Evolutionary conservation across 176 grass and related monocot genomes (phyloP).

Genomic region (Stipa capillata): DNA sequence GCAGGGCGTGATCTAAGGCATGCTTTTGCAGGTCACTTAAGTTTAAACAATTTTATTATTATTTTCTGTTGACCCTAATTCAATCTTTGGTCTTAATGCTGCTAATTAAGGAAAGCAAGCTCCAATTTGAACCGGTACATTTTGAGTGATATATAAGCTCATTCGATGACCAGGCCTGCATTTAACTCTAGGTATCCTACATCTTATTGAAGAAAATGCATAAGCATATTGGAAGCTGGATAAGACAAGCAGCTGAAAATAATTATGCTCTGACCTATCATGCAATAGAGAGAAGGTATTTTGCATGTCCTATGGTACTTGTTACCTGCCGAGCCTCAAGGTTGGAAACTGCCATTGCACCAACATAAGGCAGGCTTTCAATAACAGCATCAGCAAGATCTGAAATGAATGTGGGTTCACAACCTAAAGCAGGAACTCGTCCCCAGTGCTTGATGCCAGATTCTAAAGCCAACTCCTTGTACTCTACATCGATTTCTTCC

Average conservation of each 20-base stretch:
- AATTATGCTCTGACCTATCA: background rate
- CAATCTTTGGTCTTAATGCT: background rate
- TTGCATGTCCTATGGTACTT: constrained; percentile 5
- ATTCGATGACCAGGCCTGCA: background rate
- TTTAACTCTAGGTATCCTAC: background rate
- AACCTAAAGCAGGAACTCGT: constrained; percentile 73
- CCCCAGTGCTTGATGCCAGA: constrained; percentile 94
- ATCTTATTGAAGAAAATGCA: background rate
- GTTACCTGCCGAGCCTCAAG: constrained; percentile 98
- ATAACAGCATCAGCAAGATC: constrained; percentile 79
- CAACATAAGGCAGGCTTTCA: constrained; percentile 96
- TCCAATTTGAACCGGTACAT: background rate
- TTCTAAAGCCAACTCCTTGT: constrained; percentile 71
- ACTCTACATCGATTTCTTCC: constrained; percentile 97
- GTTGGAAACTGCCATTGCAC: constrained; percentile 96
- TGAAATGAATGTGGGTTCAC: constrained; percentile 74
- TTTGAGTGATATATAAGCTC: background rate
- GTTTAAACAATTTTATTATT: background rate
- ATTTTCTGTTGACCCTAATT: background rate
- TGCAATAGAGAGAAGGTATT: background rate
- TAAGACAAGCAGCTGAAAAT: background rate
- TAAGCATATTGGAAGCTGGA: background rate
- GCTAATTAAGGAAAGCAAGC: background rate
- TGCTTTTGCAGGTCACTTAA: background rate
- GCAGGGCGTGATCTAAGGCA: background rate